Evolutionary conservation across 139 green algal species (phyloP), one percentile per base, ranked within the genome.

Genomic region (Desmodesmus armatus): DNA sequence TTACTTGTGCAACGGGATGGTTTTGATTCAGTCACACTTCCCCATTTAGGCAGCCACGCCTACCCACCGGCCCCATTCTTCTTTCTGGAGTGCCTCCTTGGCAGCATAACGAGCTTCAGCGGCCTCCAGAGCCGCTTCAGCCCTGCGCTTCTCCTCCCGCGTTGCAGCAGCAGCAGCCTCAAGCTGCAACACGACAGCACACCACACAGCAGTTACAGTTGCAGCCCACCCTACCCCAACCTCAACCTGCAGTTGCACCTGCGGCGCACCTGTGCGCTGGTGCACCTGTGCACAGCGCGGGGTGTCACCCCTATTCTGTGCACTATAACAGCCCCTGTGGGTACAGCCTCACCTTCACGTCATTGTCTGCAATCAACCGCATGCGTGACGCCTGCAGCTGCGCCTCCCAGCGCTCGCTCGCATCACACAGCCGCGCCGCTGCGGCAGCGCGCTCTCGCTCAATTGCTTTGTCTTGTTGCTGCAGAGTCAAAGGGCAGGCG

Each of bases 381-480:
- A 93, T 89, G n/a, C 90, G 84, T 71, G 88, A 84, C 33, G 43
- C 51, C 60, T 90, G 47, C 78, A 85, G 66, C 63, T 91, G 79
- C 33, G 78, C 62, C 85, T 91, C 88, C 41, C 88, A 90, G 23
- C 91, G 88, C 66, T 94, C 88, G 27, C 49, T 88, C 7, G 88
- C 85, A 74, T 94, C 91, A 19, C 92, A 44, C 35, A 92, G 55
- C 53, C 90, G 67, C 0, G 41, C 49, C 1, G 77, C 63, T 25
- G 85, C 87, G 4, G 79, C 72, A 5, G 43, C 29, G 1, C 90
- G 77, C 86, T 95, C 91, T 41, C 82, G 77, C 84, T 94, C 92
- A 19, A 93, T 39, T 17, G 86, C 87, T 4, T 94, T 87, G 51
- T 93, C 92, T 33, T 83, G 75, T 33, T 94, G 87, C 81, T 89